Base-by-base conservation (phyloP, 345 rosid genomes). In the Salix purpurea region DNA sequence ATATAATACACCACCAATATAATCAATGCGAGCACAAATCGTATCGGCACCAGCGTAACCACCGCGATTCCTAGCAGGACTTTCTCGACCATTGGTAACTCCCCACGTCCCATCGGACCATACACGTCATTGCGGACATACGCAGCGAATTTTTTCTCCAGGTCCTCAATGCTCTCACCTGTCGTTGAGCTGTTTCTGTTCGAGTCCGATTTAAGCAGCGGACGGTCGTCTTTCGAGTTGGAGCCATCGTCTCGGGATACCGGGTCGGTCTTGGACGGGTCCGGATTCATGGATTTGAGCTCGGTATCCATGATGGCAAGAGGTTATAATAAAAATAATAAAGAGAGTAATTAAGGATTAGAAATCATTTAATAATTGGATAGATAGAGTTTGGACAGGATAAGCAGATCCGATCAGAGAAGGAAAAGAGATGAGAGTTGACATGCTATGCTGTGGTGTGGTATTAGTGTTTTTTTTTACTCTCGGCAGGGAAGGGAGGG, bases 61-160 rank as follows among this genome's bases (percentile, higher is more conserved):
- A 88, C 61, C 8, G 99, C 86, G 18, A 94, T 15, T 4, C 84
- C 94, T 15, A 91, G 66, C 32, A 86, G 80, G 19, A 87, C 11
- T 76, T 88, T 96, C 91, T 96, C 98, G 76, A 18, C 56, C 69
- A 87, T 15, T 32, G 97, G 94, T 9, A 90, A 90, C 79, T 89
- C 88, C 76, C 97, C 97, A 46, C 89, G 84, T 30, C 99, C 99
- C 95, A 96, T 92, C 70, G 89, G 80, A 24, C 99, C 98, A 82
- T 92, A 94, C 65, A 83, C 87, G 75, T 96, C 98, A 28, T 71
- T 82, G 39, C 99, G 95, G 7, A 91, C 99, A 81, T 78, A 94
- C 16, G 99, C 93, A 7, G 96, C 90, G 88, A 79, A 94, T 87
- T 88, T 94, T 87, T 91, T 92, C 83, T 96, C 97, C 24, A 94